A percentile compares a stretch with the other conserved stretches of the same genome.
Evolutionary conservation across 495 filamentous ascomycete genomes (phyloP).

Genomic region (Xylaria longipes): DNA sequence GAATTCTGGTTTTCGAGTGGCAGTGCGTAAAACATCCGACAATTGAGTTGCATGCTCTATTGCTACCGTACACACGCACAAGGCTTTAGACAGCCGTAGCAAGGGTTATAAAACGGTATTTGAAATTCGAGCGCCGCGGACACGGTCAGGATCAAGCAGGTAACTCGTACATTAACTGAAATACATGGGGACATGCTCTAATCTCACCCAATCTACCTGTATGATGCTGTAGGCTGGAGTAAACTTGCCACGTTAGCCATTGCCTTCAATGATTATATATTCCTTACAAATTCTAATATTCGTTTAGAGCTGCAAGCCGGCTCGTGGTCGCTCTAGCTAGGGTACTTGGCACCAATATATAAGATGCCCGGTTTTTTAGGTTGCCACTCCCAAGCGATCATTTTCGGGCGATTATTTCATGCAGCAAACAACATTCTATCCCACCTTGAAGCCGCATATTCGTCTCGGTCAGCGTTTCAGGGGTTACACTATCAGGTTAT

Average conservation of each 20-base stretch:
- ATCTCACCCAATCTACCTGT: not conserved
- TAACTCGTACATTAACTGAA: not conserved
- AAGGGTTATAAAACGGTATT: not conserved
- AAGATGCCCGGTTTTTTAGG: not conserved
- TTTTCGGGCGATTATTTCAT: not conserved
- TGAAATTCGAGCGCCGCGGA: not conserved
- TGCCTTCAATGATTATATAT: not conserved
- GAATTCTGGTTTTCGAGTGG: not conserved
- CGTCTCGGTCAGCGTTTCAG: constrained; percentile 22
- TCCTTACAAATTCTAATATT: not conserved
- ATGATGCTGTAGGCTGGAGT: not conserved
- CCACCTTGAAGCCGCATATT: not conserved
- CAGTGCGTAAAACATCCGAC: not conserved
- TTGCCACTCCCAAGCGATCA: not conserved
- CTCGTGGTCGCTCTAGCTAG: not conserved
- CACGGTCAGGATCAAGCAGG: not conserved
- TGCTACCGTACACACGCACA: not conserved
- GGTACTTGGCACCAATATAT: not conserved
- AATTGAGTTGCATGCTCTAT: not conserved
- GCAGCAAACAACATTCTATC: not conserved
- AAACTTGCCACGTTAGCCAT: not conserved
- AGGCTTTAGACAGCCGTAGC: not conserved
- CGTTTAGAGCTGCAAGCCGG: not conserved
- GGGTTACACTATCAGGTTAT: constrained; percentile 4
- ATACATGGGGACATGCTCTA: not conserved